These are phyloP conservation scores for Salix purpurea DNA, from an alignment of 345 rosid genomes.

Conservation along the genomic window DNA sequence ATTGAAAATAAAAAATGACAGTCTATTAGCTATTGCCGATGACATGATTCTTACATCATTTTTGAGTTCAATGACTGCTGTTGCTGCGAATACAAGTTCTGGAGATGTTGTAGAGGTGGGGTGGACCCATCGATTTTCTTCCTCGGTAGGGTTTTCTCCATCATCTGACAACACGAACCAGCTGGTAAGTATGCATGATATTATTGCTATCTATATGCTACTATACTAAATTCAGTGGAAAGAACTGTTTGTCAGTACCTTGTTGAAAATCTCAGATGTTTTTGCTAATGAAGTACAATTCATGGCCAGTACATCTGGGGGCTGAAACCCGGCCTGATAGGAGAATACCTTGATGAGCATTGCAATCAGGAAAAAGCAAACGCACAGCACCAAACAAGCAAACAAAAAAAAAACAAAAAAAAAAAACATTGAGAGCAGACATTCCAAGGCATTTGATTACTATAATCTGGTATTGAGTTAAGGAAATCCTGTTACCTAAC, in stretches of 20 bases:
- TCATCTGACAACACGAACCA: conserved; percentile 44
- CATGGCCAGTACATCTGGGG: conserved; percentile 53
- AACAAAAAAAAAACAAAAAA: not conserved
- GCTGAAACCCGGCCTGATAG: conserved; percentile 45
- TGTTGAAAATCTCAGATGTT: conserved; percentile 66
- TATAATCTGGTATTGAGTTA: not conserved
- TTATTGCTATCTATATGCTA: not conserved
- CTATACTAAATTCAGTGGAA: not conserved
- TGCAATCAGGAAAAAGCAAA: not conserved
- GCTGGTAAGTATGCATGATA: conserved; percentile 12
- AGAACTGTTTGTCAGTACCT: conserved; percentile 36
- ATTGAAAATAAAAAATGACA: not conserved
- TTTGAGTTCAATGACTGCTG: conserved; percentile 36
- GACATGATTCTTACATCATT: conserved; percentile 59
- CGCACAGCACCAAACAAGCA: not conserved
- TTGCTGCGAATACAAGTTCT: conserved; percentile 54
- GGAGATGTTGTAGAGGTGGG: conserved; percentile 60
- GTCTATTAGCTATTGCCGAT: not conserved
- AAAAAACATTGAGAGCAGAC: not conserved
- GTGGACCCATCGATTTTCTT: conserved; percentile 36
- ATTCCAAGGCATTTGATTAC: not conserved
- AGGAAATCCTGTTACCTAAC: not conserved
- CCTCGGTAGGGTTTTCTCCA: conserved; percentile 33
- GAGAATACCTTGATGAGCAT: conserved; percentile 2
- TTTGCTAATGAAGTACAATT: conserved; percentile 70